Base-by-base conservation (phyloP, 2,329 filamentous ascomycete species). In the Colletotrichum filicis region DNA sequence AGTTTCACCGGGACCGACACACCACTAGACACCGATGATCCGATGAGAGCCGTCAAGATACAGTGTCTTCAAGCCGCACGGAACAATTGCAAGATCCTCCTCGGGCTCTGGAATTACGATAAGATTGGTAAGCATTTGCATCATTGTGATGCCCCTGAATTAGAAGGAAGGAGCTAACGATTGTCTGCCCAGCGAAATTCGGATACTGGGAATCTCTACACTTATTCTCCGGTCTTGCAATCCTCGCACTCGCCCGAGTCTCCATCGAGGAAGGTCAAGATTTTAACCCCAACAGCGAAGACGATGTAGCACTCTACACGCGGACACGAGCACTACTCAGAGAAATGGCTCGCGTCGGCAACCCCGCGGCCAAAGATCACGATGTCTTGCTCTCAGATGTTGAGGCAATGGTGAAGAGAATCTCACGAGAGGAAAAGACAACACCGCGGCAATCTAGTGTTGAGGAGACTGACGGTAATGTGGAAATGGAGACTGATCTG, bases 171-270 rank as follows among this genome's bases (percentile, higher is more conserved):
- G 1, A 19, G 0, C 8, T n/a, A 14, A 52, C 12, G 8, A 1
- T 19, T 49, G 42, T 49, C 3, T n/a, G 8, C 42, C 6, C 4
- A 76, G 77, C 76, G 1, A 76, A 76, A 37, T 78, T 76, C 19
- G 76, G 77, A 5, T 78, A 77, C 28, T 79, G 76, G 75, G 75
- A 78, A 24, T 76, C 76, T 1, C 73, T 78, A 11, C 77, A 78
- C 35, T 71, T 79, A 4, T 78, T 79, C 59, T 78, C 78, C 0
- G 65, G 75, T 55, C 59, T 78, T 0, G 74, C 74, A 9, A 76
- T 79, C 9, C 65, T 77, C 24, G 57, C 67, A 2, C 61, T 78
- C 5, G 69, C 76, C 1, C 69, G 55, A 9, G 61, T 66, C 65
- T 32, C 52, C 24, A 12, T 55, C 46, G 4, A 57, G 26, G 9